These are phyloP conservation scores for Blastobotrys niveus DNA, from an alignment of 1,139 yeast genomes.

Conservation along the genomic window DNA sequence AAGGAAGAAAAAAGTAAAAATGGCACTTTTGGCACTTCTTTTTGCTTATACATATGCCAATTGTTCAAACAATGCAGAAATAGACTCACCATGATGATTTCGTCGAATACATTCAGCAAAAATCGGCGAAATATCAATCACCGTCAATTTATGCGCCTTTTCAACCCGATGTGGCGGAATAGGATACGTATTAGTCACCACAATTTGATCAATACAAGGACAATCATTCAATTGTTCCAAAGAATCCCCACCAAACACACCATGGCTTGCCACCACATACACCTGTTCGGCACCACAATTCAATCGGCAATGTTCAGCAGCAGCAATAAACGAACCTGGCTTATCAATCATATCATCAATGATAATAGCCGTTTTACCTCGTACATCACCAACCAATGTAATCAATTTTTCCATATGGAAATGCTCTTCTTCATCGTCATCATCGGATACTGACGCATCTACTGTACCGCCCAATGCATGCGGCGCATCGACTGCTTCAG, in stretches of 20 bases:
- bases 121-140: conserved; percentile 89
- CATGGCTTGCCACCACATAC: conserved; percentile 91
- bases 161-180: conserved; percentile 57
- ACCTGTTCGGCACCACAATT: conserved; percentile 94
- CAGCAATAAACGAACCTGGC: conserved; percentile 89
- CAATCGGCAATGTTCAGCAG: conserved; percentile 92
- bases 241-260: conserved; percentile 82
- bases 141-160: conserved; percentile 60
- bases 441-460: conserved; percentile 76
- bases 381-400: conserved; percentile 94
- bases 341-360: conserved; percentile 96
- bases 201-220: conserved; percentile 77
- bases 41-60: conserved; percentile 36
- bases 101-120: conserved; percentile 98
- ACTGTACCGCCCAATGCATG: conserved; percentile 76
- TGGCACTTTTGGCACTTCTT: too few relatives aligned
- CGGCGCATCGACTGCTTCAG: conserved; percentile 24
- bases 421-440: conserved; percentile 71
- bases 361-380: conserved; percentile 83
- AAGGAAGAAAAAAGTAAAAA: conserved; percentile 9
- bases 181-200: conserved; percentile 95
- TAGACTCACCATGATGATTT: conserved; percentile 96
- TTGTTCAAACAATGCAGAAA: conserved; percentile 85
- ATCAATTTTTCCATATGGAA: conserved; percentile 77
- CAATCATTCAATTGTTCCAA: conserved; percentile 72